Percentiles rank a stretch among this genome's conserved stretches.
Conservation (phyloP, 2,329 filamentous ascomycete species). For the Clarireedia paspali region DNA sequence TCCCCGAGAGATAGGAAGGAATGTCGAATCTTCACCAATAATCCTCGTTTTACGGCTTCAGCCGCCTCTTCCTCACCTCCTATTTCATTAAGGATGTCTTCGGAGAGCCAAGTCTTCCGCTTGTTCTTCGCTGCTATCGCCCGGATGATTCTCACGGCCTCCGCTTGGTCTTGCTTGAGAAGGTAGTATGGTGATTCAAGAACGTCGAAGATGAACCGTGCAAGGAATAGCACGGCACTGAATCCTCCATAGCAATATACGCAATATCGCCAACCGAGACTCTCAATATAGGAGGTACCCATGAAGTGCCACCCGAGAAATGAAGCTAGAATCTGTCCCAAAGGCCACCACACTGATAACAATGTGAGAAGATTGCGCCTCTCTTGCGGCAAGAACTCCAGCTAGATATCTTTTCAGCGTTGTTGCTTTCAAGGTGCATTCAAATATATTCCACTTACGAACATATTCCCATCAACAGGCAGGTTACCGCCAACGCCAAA, state of each 20-base stretch:
- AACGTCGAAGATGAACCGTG: conserved; percentile 72
- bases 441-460: background rate
- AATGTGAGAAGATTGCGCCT: conserved; percentile 69
- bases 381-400: conserved; percentile 73
- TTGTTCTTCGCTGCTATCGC: conserved; percentile 67
- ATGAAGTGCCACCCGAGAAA: conserved; percentile 71
- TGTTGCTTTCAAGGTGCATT: background rate
- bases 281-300: conserved; percentile 38
- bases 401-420: conserved; percentile 15
- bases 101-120: conserved; percentile 67
- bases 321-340: conserved; percentile 69
- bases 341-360: conserved; percentile 80
- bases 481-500: conserved; percentile 57
- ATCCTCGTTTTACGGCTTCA: conserved; percentile 11
- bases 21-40: conserved; percentile 16
- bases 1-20: conserved; percentile 56
- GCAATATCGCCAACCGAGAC: conserved; percentile 72
- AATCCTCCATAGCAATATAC: conserved; percentile 61
- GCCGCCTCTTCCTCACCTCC: conserved; percentile 31
- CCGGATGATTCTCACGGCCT: conserved; percentile 74
- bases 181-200: conserved; percentile 84
- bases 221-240: conserved; percentile 70
- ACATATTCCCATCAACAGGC: conserved; percentile 4
- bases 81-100: conserved; percentile 55
- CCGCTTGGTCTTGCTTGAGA: conserved; percentile 67